Evolutionary conservation across 2,329 filamentous ascomycete genomes (phyloP), one percentile per base, ranked within the genome.

Genomic region (Intubia oerlemansii): DNA sequence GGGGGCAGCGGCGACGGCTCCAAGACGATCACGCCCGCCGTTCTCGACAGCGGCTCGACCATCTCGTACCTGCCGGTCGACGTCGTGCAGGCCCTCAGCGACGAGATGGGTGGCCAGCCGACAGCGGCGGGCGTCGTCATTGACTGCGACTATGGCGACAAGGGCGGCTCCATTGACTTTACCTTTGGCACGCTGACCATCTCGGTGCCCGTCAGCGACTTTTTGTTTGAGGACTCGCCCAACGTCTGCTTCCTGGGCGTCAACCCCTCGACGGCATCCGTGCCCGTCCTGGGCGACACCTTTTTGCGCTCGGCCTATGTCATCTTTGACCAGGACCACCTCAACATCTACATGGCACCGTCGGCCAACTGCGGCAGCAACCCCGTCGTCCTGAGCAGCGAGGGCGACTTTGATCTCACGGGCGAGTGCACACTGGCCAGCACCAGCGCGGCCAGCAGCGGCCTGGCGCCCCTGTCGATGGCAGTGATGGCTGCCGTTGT

Each of bases 31-130:
- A 24, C 14, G 10, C 46, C 55, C 17, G 56, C 64, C 17, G 57
- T 70, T 28, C 56, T 77, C 16, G 71, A 77, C 47, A 71, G 66
- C 10, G 75, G 75, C 32, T 72, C 66, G 35, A 74, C 66, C 24
- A 51, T 77, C 31, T 73, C 64, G 45, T 66, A 72, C 36, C 57
- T 81, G 3, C 75, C 75, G 3, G 50, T 63, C 34, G 42, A 52
- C 18, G 46, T 76, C 33, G 59, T 66, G 33, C 36, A 48, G 17
- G 38, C 45, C 18, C 49, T 70, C 19, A 53, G 50, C 41, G 32
- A 46, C 29, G 42, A 53, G 39, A 34, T 67, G 7, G 54, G 53
- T 30, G 17, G 27, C 25, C 17, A 16, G 17, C 56, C 30, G 24
- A 57, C 53, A 27, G 25, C 43, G 3, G 35, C 47, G 17, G 39